Conservation (phyloP, 1,284 basidiomycete species). For the Boletus hoseneyae region DNA sequence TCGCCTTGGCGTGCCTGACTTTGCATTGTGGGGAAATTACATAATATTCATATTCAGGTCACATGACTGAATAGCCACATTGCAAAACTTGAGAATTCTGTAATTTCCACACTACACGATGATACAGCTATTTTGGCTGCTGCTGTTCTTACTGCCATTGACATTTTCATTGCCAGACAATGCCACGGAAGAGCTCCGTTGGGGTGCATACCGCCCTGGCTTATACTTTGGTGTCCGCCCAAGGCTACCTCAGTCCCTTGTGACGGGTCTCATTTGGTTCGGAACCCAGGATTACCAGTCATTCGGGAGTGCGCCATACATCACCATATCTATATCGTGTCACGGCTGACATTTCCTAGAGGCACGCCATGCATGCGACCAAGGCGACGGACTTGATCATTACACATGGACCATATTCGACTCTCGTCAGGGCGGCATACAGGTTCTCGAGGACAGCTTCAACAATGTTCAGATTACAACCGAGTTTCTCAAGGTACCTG, state of each 20-base stretch:
- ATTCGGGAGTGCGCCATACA: constrained; percentile 50
- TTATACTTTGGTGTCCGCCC: constrained; percentile 92
- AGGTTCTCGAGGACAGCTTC: constrained; percentile 74
- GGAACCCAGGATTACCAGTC: constrained; percentile 79
- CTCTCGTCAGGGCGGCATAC: constrained; percentile 78
- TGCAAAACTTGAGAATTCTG: too few species aligned
- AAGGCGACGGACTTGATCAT: constrained; percentile 73
- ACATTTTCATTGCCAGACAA: constrained; percentile 29
- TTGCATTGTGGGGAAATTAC: too few species aligned
- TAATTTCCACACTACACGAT: constrained; percentile 2
- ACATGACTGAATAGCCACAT: constrained; percentile 8
- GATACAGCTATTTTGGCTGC: constrained; percentile 30
- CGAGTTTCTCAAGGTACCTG: constrained; percentile 79
- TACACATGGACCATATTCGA: constrained; percentile 92
- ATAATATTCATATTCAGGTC: too few species aligned
- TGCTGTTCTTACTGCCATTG: constrained; percentile 26
- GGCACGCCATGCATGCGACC: constrained; percentile 86
- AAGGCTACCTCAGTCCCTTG: constrained; percentile 77
- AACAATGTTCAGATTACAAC: constrained; percentile 88
- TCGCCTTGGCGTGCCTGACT: too few species aligned
- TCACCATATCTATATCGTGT: constrained; percentile 1
- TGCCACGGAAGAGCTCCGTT: constrained; percentile 67
- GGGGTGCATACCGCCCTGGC: constrained; percentile 90
- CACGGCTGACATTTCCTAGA: constrained; percentile 40
- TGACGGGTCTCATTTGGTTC: constrained; percentile 93